Conservation (phyloP, 2,329 filamentous ascomycete species). For the Microdochium bolleyi region DNA sequence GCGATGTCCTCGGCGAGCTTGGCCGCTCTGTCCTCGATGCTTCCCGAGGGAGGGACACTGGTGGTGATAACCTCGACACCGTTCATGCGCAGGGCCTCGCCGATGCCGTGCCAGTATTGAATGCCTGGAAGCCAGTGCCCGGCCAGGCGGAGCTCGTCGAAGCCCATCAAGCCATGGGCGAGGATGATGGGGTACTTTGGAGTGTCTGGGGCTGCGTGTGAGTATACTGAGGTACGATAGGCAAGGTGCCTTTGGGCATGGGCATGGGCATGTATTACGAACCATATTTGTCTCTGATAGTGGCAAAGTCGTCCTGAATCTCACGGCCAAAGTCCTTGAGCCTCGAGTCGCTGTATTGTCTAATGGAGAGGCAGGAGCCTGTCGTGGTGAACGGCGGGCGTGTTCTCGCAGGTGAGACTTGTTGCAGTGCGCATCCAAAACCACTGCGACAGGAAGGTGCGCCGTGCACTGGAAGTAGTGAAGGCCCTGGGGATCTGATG, state of each 20-base stretch:
- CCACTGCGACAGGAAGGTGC: neutral
- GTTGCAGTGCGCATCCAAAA: too few species aligned
- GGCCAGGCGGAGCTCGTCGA: slow-evolving; percentile 46
- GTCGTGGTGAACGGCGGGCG: neutral
- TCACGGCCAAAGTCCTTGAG: slow-evolving; percentile 29
- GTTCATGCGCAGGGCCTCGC: slow-evolving; percentile 44
- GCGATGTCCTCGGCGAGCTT: slow-evolving; percentile 48
- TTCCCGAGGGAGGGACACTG: slow-evolving; percentile 52
- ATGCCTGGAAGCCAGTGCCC: slow-evolving; percentile 43
- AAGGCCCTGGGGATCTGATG: neutral
- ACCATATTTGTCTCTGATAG: slow-evolving; percentile 36
- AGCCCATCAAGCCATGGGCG: slow-evolving; percentile 58
- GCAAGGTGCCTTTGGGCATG: slow-evolving; percentile 1
- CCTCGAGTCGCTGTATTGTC: slow-evolving; percentile 25
- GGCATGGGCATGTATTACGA: slow-evolving; percentile 4
- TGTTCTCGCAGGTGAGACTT: neutral
- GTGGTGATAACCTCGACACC: slow-evolving; percentile 49
- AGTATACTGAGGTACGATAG: neutral
- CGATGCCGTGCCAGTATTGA: slow-evolving; percentile 59
- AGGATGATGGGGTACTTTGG: slow-evolving; percentile 57
- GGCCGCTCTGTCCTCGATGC: slow-evolving; percentile 52
- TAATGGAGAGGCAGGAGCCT: neutral
- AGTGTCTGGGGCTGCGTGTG: slow-evolving; percentile 28
- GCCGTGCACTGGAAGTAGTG: neutral
- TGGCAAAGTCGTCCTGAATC: slow-evolving; percentile 38